Base-by-base conservation (phyloP, 2,329 filamentous ascomycete species). In the Podosphaera fusca region DNA sequence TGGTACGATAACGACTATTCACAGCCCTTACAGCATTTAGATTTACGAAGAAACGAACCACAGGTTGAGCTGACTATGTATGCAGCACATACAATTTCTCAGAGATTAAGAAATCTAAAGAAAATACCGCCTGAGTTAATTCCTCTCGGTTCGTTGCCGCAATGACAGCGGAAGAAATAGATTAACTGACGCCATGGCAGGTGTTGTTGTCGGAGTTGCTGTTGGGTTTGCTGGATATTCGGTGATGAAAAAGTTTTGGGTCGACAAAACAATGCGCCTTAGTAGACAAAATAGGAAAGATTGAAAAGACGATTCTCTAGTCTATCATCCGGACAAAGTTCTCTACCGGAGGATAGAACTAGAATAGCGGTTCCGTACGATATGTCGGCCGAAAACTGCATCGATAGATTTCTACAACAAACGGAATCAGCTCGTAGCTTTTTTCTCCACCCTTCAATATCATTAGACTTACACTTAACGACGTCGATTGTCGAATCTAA, bases 231-330 rank as follows among this genome's bases (percentile, higher is more conserved):
- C 85, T 66, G 70, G 75, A 69, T 96, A 94, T 79, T 92, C 89
- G 59, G 75, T 84, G 73, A 69, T 71, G 69, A 82, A 83, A 70
- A 95, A 96, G 75, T 80, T 98, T 69, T 70, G 80, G 61, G 81
- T 83, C 65, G 92, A 98, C 77, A 90, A 90, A 79, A 94, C 85
- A 66, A 84, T 98, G 67, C 87, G 92, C 69, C 81, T 96, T 65
- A 75, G 75, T 70, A 83, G 88, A 69, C 82, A 87, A 72, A 63
- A 72, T 69, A 61, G 64, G 60, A 63, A 65, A 53, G 65, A 68
- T 3, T 69, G 65, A 59, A 38, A 38, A 38, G 35, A 6, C 10
- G 21, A 21, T 21, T 1, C 21, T 21, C 1, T 21, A 21, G 21
- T 21, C 21, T 21, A 21, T 21, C 21, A 21, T 21, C 21, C 21